Evolutionary conservation across 345 rosid species (phyloP).

Genomic region (Camelina sativa): DNA sequence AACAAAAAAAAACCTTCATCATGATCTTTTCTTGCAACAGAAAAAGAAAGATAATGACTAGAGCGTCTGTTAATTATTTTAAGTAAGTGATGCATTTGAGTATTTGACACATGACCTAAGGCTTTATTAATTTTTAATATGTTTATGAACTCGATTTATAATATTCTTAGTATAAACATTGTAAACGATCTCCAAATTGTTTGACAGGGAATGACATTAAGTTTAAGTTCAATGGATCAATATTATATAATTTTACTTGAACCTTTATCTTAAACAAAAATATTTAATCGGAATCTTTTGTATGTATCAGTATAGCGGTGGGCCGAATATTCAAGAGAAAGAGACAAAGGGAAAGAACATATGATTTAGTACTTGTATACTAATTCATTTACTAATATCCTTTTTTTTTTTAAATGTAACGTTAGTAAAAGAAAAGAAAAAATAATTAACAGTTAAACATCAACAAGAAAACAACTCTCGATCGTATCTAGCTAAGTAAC

Average conservation of each 20-base stretch:
- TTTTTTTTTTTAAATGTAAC: not conserved
- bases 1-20: not conserved
- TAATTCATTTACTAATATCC: not conserved
- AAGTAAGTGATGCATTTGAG: constrained; percentile 1
- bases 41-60: not conserved
- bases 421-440: too few relatives aligned
- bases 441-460: too few relatives aligned
- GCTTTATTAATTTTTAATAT: not conserved
- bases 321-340: constrained; percentile 37
- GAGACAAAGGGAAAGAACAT: constrained; percentile 33
- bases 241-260: not conserved
- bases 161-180: not conserved
- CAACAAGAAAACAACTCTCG: not conserved
- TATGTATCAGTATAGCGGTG: constrained; percentile 10
- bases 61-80: not conserved
- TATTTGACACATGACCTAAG: not conserved
- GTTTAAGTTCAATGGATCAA: not conserved
- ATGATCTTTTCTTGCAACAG: not conserved
- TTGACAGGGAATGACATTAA: not conserved
- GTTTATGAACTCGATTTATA: not conserved
- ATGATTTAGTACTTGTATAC: constrained; percentile 30
- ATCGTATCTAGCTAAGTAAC: not conserved
- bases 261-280: not conserved
- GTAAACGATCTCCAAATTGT: not conserved
- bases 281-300: constrained; percentile 36